Conservation (phyloP, 1,139 yeast species). For the Kodamaea sp. region DNA sequence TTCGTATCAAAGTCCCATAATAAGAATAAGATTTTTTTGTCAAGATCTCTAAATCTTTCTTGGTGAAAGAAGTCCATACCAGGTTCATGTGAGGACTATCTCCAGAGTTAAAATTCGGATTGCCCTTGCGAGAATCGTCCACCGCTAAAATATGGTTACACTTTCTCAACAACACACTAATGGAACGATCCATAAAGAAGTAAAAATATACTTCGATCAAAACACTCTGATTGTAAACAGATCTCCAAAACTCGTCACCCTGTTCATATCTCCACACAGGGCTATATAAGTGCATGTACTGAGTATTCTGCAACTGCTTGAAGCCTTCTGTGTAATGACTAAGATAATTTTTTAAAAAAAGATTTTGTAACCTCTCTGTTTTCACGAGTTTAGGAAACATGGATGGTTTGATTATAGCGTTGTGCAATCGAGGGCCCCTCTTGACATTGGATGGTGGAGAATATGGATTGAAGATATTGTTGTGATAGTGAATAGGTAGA, state of each 20-base stretch:
- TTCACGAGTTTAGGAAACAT: slow-evolving; percentile 12
- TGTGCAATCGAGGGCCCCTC: slow-evolving; percentile 12
- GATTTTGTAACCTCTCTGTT: slow-evolving; percentile 16
- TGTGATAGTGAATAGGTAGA: slow-evolving; percentile 3
- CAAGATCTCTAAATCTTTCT: slow-evolving; percentile 30
- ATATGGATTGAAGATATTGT: slow-evolving; percentile 12
- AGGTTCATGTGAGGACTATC: slow-evolving; percentile 9
- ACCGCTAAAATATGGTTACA: slow-evolving; percentile 24
- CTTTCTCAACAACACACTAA: slow-evolving; percentile 33
- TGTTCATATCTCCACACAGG: slow-evolving; percentile 32
- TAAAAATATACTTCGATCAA: slow-evolving; percentile 30
- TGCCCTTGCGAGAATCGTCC: slow-evolving; percentile 6
- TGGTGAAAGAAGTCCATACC: slow-evolving; percentile 25
- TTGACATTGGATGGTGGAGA: slow-evolving; percentile 11
- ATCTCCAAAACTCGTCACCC: slow-evolving; percentile 29
- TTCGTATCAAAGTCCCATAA: slow-evolving; percentile 37
- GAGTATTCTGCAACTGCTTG: slow-evolving; percentile 18
- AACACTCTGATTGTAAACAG: slow-evolving; percentile 29
- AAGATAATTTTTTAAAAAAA: slow-evolving; percentile 18
- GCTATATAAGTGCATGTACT: slow-evolving; percentile 17
- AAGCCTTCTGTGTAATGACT: slow-evolving; percentile 13
- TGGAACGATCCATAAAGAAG: slow-evolving; percentile 41
- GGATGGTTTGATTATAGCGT: slow-evolving; percentile 14
- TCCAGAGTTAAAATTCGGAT: not conserved
- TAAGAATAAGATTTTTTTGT: slow-evolving; percentile 36